Conservation (phyloP, 176 grass and related monocot species). For the Triticum dicoccoides region DNA sequence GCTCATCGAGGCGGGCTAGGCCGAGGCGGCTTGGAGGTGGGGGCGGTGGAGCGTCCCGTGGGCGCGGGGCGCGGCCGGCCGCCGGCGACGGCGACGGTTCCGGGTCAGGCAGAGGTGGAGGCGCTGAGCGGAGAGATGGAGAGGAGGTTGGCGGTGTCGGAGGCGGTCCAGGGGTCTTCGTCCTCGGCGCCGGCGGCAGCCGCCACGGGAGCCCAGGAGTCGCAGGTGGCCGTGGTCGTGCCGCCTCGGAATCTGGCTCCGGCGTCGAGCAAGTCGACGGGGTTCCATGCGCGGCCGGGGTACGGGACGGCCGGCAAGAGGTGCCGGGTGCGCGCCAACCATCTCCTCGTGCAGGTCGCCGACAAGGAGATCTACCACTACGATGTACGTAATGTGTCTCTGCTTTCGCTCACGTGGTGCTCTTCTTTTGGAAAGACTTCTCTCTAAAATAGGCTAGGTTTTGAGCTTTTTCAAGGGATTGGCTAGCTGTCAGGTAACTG, state of each 20-base stretch:
- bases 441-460: too few relatives aligned
- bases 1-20: not conserved
- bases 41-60: not conserved
- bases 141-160: not conserved
- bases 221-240: not conserved
- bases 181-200: not conserved
- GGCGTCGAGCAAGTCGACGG: slow-evolving; percentile 34
- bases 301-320: slow-evolving; percentile 26
- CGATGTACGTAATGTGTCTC: slow-evolving; percentile 31
- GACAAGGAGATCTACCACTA: slow-evolving; percentile 52
- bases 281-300: slow-evolving; percentile 31
- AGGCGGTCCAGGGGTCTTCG: not conserved
- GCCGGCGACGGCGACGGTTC: not conserved
- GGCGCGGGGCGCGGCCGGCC: not conserved
- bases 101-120: too few relatives aligned
- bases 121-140: not conserved
- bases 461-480: too few relatives aligned
- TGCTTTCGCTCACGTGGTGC: not conserved
- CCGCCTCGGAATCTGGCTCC: not conserved
- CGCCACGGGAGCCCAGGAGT: not conserved
- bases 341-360: slow-evolving; percentile 48
- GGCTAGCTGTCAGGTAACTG: too few relatives aligned
- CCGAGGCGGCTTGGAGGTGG: not conserved
- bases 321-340: slow-evolving; percentile 49
- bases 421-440: not conserved